Conservation (phyloP, 2,329 filamentous ascomycete genomes). For the Exophiala spinifera region DNA sequence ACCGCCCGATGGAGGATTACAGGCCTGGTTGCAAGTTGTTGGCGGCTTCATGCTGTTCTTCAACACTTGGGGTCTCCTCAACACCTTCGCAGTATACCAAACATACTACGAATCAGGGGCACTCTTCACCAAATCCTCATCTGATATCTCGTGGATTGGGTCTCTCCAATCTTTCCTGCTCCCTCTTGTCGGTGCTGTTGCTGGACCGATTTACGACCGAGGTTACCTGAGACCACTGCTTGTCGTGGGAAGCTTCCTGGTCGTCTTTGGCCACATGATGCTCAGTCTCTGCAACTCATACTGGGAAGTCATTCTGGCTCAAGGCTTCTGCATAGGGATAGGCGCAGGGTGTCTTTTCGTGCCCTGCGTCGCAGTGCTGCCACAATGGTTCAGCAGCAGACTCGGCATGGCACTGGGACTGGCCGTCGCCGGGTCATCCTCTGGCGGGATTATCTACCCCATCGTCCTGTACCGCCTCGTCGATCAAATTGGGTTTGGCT, state of each 20-base stretch:
- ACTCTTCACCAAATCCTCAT: constrained; percentile 30
- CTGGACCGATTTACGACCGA: constrained; percentile 41
- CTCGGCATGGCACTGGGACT: constrained; percentile 33
- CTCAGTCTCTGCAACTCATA: constrained; percentile 41
- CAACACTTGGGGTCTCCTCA: constrained; percentile 28
- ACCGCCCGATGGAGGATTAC: constrained; percentile 29
- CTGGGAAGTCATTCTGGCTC: constrained; percentile 48
- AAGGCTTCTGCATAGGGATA: constrained; percentile 48
- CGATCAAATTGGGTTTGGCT: constrained; percentile 58
- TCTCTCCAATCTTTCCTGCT: constrained; percentile 47
- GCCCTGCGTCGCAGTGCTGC: constrained; percentile 31
- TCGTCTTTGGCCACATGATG: constrained; percentile 44
- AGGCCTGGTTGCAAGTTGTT: constrained; percentile 33
- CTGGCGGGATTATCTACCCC: constrained; percentile 50
- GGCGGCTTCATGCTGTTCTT: constrained; percentile 30
- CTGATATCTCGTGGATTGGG: constrained; percentile 53
- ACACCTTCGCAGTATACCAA: constrained; percentile 34
- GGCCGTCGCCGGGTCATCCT: constrained; percentile 27
- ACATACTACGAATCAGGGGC: constrained; percentile 32
- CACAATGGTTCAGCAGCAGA: constrained; percentile 32
- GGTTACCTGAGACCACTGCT: constrained; percentile 39
- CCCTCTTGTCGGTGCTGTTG: constrained; percentile 44
- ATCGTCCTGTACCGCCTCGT: constrained; percentile 57
- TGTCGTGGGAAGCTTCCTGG: constrained; percentile 30
- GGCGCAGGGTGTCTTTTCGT: constrained; percentile 39